A percentile compares a stretch with the other conserved stretches of the same genome.
phyloP scores from a whole-genome alignment of 2,329 filamentous ascomycete genomes.

The Colletotrichum simmondsii region DNA sequence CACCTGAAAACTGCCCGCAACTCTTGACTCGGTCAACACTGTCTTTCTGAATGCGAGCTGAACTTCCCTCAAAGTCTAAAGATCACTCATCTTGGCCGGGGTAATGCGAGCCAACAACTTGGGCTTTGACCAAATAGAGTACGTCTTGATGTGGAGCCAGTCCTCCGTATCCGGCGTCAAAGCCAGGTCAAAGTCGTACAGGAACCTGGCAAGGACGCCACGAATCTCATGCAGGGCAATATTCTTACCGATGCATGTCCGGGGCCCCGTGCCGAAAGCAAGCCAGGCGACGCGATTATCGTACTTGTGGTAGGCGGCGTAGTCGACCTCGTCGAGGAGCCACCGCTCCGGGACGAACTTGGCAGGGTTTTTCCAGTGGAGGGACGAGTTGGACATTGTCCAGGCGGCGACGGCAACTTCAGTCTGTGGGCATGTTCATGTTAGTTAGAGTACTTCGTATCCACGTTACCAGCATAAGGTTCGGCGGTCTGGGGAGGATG shows the following conservation, averaged over 20 bases:
- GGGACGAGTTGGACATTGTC: not conserved
- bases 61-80: too few relatives aligned
- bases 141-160: not conserved
- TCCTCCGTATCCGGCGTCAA: not conserved
- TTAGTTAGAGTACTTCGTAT: too few relatives aligned
- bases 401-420: not conserved
- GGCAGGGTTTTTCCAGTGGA: not conserved
- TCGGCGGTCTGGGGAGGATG: too few relatives aligned
- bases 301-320: not conserved
- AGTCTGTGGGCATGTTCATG: not conserved
- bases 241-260: not conserved
- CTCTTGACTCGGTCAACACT: too few relatives aligned
- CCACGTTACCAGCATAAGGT: too few relatives aligned
- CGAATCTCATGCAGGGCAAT: not conserved
- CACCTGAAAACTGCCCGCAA: too few relatives aligned
- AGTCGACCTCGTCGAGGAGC: not conserved
- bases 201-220: not conserved
- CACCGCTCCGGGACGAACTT: not conserved
- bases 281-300: not conserved
- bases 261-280: not conserved
- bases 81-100: not conserved
- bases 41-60: too few relatives aligned
- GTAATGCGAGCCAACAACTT: not conserved
- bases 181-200: not conserved
- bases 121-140: not conserved